phyloP scores from a whole-genome alignment of 768 basidiomycete species.

The Neoboletus subvelutipes region DNA sequence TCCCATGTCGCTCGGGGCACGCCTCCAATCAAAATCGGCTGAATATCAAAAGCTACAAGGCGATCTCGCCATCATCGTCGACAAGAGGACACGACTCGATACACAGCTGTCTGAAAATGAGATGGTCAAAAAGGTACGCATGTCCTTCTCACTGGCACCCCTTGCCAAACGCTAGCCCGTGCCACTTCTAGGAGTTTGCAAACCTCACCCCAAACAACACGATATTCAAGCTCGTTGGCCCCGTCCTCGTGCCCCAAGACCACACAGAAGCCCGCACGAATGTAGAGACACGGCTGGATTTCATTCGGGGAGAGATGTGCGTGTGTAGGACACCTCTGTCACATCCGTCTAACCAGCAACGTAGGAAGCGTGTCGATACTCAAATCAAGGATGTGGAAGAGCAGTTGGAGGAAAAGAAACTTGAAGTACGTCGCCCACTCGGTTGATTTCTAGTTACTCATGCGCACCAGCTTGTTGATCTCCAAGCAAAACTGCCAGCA shows the following conservation, averaged over 20 bases:
- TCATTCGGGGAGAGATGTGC: conserved; percentile 87
- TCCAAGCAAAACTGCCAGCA: conserved; percentile 56
- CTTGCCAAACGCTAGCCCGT: not conserved
- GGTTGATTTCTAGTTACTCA: conserved; percentile 11
- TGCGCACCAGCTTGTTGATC: conserved; percentile 55
- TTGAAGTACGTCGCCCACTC: conserved; percentile 52
- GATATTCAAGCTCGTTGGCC: conserved; percentile 90
- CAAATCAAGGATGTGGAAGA: conserved; percentile 78
- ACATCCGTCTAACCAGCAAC: conserved; percentile 8
- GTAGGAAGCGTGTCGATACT: conserved; percentile 73
- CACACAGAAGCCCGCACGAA: conserved; percentile 82
- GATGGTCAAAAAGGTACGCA: conserved; percentile 77
- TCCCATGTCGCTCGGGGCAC: conserved; percentile 54
- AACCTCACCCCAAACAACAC: conserved; percentile 70
- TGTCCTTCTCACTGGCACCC: not conserved
- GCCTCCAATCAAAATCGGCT: conserved; percentile 63
- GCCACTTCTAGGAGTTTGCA: conserved; percentile 69
- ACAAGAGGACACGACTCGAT: conserved; percentile 83
- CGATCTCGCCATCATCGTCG: conserved; percentile 71
- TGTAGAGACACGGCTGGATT: conserved; percentile 86
- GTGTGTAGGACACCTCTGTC: conserved; percentile 20
- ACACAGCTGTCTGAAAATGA: conserved; percentile 91
- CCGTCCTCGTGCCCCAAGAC: conserved; percentile 88
- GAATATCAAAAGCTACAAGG: conserved; percentile 82
- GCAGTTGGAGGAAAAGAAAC: conserved; percentile 78